A percentile compares a stretch with the other conserved stretches of the same genome.
Conservation (phyloP, 2,329 filamentous ascomycete genomes). For the Alternaria infectoria region DNA sequence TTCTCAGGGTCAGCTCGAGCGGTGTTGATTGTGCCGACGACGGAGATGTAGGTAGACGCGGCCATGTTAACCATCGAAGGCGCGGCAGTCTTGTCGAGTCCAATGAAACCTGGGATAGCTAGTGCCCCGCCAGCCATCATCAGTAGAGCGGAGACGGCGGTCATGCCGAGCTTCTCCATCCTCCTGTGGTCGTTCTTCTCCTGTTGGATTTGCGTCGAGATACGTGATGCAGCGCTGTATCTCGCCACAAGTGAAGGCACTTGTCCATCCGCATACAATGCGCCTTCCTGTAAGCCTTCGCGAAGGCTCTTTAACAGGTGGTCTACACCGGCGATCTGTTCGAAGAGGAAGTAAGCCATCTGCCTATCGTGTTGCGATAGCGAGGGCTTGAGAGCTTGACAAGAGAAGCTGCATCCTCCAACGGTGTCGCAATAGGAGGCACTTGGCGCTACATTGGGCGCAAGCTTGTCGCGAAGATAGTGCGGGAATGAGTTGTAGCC, state of each 20-base stretch:
- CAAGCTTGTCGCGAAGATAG: background rate
- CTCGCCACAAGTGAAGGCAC: background rate
- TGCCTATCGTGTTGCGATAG: slow-evolving; percentile 1
- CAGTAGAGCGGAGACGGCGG: background rate
- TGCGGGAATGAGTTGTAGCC: background rate
- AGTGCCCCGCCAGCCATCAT: background rate
- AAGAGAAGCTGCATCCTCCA: background rate
- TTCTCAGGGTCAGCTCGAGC: background rate
- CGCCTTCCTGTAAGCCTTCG: background rate
- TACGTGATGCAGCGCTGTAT: background rate
- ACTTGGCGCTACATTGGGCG: background rate
- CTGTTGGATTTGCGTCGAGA: background rate
- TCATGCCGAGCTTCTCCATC: background rate
- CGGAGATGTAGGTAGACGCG: background rate
- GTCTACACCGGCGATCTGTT: slow-evolving; percentile 3
- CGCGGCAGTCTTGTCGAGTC: background rate
- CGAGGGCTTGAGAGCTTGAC: background rate
- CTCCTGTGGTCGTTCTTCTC: background rate
- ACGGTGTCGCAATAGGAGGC: background rate
- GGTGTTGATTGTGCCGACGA: background rate
- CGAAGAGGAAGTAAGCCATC: slow-evolving; percentile 10
- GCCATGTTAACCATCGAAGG: background rate
- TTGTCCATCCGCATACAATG: background rate
- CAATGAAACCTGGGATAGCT: background rate
- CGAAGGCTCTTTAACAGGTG: background rate